phyloP scores from a whole-genome alignment of 192 early-diverging fungal genomes.

The Umbelopsis vinacea region DNA sequence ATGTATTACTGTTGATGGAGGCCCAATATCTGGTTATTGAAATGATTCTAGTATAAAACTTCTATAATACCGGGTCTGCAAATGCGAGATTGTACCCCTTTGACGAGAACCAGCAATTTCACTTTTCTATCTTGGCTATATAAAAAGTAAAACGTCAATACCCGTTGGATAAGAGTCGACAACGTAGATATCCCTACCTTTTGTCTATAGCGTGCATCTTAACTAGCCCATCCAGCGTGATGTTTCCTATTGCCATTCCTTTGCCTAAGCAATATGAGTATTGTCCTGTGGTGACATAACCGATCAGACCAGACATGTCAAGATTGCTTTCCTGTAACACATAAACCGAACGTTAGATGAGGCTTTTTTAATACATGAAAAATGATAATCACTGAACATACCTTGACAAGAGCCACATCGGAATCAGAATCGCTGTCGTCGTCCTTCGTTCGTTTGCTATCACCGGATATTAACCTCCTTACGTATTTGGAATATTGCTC shows the following conservation, averaged over 20 bases:
- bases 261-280: constrained; percentile 68
- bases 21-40: not conserved
- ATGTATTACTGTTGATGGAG: not conserved
- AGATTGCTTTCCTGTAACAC: constrained; percentile 37
- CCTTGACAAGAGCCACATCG: constrained; percentile 23
- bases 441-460: constrained; percentile 44
- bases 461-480: constrained; percentile 26
- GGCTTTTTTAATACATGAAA: not conserved
- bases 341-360: not conserved
- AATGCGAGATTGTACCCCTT: constrained; percentile 12
- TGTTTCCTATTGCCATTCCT: constrained; percentile 68
- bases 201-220: constrained; percentile 42
- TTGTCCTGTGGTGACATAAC: constrained; percentile 73
- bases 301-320: constrained; percentile 52
- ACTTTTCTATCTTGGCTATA: constrained; percentile 21
- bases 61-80: not conserved
- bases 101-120: constrained; percentile 29
- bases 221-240: constrained; percentile 53
- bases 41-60: not conserved
- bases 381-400: not conserved
- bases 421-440: constrained; percentile 27
- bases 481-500: constrained; percentile 16
- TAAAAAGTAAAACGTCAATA: not conserved
- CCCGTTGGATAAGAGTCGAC: not conserved
- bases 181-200: constrained; percentile 11